phyloP scores from a whole-genome alignment of 2,329 filamentous ascomycete species.

The Penicillium glabrum region DNA sequence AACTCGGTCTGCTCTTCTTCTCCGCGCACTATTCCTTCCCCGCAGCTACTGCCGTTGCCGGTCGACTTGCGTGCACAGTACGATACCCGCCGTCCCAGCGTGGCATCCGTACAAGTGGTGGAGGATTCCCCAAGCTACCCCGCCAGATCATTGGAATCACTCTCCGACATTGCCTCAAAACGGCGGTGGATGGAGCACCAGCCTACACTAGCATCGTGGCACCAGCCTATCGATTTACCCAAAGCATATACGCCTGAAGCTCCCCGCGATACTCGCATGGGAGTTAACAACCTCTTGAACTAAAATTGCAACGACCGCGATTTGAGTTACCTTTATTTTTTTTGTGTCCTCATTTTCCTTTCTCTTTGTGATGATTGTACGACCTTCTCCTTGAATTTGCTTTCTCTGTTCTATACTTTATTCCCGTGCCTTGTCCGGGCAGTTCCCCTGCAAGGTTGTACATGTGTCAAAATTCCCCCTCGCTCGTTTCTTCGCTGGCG shows the following conservation, averaged over 20 bases:
- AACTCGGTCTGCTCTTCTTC: slow-evolving; percentile 64
- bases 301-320: slow-evolving; percentile 16
- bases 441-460: slow-evolving; percentile 13
- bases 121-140: slow-evolving; percentile 28
- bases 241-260: slow-evolving; percentile 25
- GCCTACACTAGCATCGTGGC: slow-evolving; percentile 25
- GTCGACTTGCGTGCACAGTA: slow-evolving; percentile 46
- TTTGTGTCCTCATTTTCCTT: slow-evolving; percentile 1
- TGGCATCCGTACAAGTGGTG: slow-evolving; percentile 22
- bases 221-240: slow-evolving; percentile 27
- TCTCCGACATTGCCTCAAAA: slow-evolving; percentile 27
- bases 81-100: slow-evolving; percentile 34
- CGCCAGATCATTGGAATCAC: slow-evolving; percentile 20
- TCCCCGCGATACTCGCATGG: slow-evolving; percentile 41
- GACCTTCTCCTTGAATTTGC: slow-evolving; percentile 14
- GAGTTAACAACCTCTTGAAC: slow-evolving; percentile 39
- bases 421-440: slow-evolving; percentile 13
- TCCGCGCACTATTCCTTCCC: slow-evolving; percentile 47
- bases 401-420: slow-evolving; percentile 15
- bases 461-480: slow-evolving; percentile 21
- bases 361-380: slow-evolving; percentile 23
- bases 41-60: slow-evolving; percentile 41
- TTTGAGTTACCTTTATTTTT: neutral
- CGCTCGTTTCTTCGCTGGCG: slow-evolving; percentile 7
- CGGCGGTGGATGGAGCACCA: slow-evolving; percentile 31